Evolutionary conservation across 140 eudicot genomes (phyloP).

Genomic region (Senecio squalidus): DNA sequence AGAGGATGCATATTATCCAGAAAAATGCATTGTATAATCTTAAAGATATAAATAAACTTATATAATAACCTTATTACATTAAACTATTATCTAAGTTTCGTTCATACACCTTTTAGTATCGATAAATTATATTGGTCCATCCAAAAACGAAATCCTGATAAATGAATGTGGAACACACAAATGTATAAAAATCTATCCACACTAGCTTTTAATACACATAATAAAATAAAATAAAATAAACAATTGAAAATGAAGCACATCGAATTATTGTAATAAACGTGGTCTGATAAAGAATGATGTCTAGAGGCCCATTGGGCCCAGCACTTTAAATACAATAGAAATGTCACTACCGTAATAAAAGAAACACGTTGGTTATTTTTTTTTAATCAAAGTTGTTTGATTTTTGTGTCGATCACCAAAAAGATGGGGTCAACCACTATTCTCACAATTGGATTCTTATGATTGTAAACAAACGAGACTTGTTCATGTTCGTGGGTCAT

Average conservation of each 20-base stretch:
- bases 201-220: too few species aligned
- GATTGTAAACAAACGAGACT: background rate
- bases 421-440: slow-evolving; percentile 1
- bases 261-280: slow-evolving; percentile 33
- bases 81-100: too few species aligned
- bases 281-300: slow-evolving; percentile 13
- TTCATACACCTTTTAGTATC: too few species aligned
- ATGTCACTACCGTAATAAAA: slow-evolving; percentile 27
- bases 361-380: slow-evolving; percentile 37
- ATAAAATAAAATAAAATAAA: too few species aligned
- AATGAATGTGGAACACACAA: background rate
- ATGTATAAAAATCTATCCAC: background rate
- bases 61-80: too few species aligned
- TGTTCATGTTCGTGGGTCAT: too few species aligned
- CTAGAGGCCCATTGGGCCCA: background rate
- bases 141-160: too few species aligned
- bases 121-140: too few species aligned
- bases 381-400: background rate
- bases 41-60: too few species aligned
- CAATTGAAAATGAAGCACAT: slow-evolving; percentile 18
- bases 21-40: too few species aligned
- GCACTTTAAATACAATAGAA: slow-evolving; percentile 12
- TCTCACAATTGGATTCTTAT: background rate
- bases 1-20: too few species aligned
- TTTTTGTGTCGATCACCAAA: background rate